Conservation (phyloP, 371 early-diverging fungal genomes). For the Mortierella polycephala region DNA sequence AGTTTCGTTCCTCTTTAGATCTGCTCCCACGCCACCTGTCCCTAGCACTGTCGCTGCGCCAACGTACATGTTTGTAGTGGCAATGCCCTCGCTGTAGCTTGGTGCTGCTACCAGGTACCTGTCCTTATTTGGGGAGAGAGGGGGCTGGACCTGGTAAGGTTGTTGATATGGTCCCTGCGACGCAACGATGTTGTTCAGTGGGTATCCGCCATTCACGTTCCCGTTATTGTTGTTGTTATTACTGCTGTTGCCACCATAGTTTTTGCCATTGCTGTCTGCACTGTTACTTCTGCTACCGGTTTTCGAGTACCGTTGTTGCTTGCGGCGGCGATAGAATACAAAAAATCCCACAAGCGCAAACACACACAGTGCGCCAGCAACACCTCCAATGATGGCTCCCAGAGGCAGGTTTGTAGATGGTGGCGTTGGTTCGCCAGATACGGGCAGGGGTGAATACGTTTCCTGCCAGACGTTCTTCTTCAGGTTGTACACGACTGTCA, state of each 20-base stretch:
- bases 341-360: neutral
- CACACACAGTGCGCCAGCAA: neutral
- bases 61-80: neutral
- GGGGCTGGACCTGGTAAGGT: too few species aligned
- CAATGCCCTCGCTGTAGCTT: neutral
- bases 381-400: neutral
- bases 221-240: too few species aligned
- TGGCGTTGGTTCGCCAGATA: neutral
- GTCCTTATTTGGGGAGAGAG: too few species aligned
- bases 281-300: neutral
- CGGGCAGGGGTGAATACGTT: conserved; percentile 2
- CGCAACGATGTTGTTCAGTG: too few species aligned
- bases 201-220: too few species aligned
- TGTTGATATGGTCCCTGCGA: too few species aligned
- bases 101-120: too few species aligned
- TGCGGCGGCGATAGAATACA: neutral
- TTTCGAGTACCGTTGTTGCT: neutral
- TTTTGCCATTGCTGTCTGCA: too few species aligned
- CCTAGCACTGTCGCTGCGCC: neutral
- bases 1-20: neutral
- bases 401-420: neutral
- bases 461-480: conserved; percentile 24
- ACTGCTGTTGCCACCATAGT: too few species aligned
- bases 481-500: conserved; percentile 28
- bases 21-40: neutral